phyloP scores from a whole-genome alignment of 768 basidiomycete species.

The Lyophyllum semitale region DNA sequence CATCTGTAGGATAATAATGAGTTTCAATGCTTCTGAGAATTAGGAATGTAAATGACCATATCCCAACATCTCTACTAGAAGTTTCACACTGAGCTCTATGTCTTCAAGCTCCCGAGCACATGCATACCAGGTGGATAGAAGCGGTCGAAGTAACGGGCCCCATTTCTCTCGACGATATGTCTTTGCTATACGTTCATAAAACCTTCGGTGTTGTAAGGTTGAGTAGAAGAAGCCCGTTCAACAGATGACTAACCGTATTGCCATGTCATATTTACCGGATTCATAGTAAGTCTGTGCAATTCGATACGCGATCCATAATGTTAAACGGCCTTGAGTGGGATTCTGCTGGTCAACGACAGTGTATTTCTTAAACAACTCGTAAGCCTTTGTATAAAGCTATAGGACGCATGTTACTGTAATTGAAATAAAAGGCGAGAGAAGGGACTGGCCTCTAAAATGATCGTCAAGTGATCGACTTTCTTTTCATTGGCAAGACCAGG shows the following conservation, averaged over 20 bases:
- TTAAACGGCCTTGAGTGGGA: constrained; percentile 73
- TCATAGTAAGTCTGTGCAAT: constrained; percentile 88
- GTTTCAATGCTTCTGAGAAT: background rate
- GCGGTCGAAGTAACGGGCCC: constrained; percentile 70
- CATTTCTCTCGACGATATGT: constrained; percentile 88
- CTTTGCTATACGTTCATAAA: constrained; percentile 90
- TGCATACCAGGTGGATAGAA: constrained; percentile 79
- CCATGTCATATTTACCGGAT: constrained; percentile 83
- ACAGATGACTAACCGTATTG: constrained; percentile 65
- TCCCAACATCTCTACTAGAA: constrained; percentile 84
- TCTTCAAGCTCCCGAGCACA: constrained; percentile 81
- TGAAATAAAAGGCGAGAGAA: background rate
- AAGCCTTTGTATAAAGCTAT: constrained; percentile 91
- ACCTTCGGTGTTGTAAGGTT: constrained; percentile 48
- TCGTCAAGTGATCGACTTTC: constrained; percentile 84
- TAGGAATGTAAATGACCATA: constrained; percentile 52
- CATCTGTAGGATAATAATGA: constrained; percentile 24
- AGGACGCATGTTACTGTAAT: background rate
- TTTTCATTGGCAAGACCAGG: constrained; percentile 88
- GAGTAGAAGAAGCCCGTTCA: background rate
- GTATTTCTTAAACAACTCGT: constrained; percentile 89
- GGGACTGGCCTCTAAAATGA: constrained; percentile 75
- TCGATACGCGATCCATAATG: constrained; percentile 87
- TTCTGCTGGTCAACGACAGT: constrained; percentile 38
- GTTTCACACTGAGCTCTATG: constrained; percentile 70